These are phyloP conservation scores for Thalassiosira hispida DNA, from an alignment of 352 stramenopile genomes.

Conservation along the genomic window DNA sequence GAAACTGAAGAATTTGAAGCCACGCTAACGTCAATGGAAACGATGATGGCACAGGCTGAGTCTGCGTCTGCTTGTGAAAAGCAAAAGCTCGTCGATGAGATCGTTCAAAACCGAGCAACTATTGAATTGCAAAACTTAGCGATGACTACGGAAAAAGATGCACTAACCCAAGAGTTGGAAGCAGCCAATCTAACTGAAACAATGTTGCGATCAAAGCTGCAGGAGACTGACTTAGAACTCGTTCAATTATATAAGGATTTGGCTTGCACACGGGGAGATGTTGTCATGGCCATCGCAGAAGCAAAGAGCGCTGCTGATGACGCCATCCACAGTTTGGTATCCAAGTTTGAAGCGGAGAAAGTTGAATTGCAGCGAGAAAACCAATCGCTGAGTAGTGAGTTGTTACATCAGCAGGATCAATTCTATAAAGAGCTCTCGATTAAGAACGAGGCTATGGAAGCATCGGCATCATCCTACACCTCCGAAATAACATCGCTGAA, in stretches of 20 bases:
- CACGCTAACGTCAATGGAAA: constrained; percentile 13
- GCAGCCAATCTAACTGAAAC: constrained; percentile 14
- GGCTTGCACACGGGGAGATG: constrained; percentile 15
- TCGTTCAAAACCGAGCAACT: constrained; percentile 14
- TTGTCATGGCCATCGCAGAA: constrained; percentile 24
- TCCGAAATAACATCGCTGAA: not conserved
- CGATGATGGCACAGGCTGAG: constrained; percentile 1
- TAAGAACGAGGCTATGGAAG: constrained; percentile 27
- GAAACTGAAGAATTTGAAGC: constrained; percentile 14
- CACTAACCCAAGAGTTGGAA: constrained; percentile 14
- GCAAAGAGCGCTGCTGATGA: constrained; percentile 15
- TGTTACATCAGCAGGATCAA: constrained; percentile 5
- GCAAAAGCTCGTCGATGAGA: constrained; percentile 21
- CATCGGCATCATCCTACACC: not conserved
- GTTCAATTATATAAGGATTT: constrained; percentile 37
- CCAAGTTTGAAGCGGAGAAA: constrained; percentile 29
- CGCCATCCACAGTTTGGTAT: constrained; percentile 1
- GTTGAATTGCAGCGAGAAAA: constrained; percentile 14
- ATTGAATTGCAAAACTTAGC: constrained; percentile 12
- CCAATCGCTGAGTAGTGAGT: not conserved
- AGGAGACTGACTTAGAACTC: constrained; percentile 28
- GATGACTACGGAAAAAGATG: constrained; percentile 5
- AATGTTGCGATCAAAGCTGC: constrained; percentile 33
- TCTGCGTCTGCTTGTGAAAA: constrained; percentile 6
- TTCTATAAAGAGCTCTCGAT: constrained; percentile 10